phyloP scores from a whole-genome alignment of 2,329 filamentous ascomycete species.

The Ilyonectria robusta region DNA sequence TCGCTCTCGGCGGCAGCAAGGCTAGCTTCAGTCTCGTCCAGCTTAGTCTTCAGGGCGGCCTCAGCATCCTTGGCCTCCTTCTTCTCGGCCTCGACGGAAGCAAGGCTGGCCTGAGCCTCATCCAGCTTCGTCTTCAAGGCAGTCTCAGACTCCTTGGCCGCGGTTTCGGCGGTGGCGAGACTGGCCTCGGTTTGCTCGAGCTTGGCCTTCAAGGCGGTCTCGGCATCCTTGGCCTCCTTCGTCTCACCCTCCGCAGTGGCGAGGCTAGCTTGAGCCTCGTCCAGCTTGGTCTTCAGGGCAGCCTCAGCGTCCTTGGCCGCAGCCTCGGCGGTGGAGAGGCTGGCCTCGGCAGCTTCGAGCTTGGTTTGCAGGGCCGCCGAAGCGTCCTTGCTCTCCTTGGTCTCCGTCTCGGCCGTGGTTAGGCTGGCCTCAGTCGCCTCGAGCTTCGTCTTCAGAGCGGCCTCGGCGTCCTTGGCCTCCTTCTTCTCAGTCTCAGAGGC shows the following conservation, averaged over 20 bases:
- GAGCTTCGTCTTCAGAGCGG: conserved; percentile 37
- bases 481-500: conserved; percentile 31
- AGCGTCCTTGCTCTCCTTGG: conserved; percentile 39
- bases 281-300: conserved; percentile 38
- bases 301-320: conserved; percentile 30
- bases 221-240: conserved; percentile 29
- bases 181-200: conserved; percentile 29
- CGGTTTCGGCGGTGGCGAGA: conserved; percentile 35
- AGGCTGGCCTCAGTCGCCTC: conserved; percentile 22
- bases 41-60: conserved; percentile 29
- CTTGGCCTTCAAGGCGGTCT: conserved; percentile 31
- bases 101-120: conserved; percentile 24
- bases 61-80: conserved; percentile 31
- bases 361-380: conserved; percentile 38
- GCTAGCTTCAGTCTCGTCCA: conserved; percentile 30
- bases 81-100: conserved; percentile 25
- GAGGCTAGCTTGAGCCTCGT: conserved; percentile 23
- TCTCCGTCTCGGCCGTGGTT: conserved; percentile 23
- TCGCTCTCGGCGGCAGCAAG: conserved; percentile 27
- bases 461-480: conserved; percentile 39
- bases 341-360: conserved; percentile 16
- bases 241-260: conserved; percentile 27
- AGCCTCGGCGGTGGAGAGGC: conserved; percentile 6
- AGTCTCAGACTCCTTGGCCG: conserved; percentile 33
- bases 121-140: conserved; percentile 36